Percentiles rank a stretch among this genome's conserved stretches.
These are phyloP conservation scores for Trifolium pratense DNA, from an alignment of 306 rosid genomes.

Conservation along the genomic window DNA sequence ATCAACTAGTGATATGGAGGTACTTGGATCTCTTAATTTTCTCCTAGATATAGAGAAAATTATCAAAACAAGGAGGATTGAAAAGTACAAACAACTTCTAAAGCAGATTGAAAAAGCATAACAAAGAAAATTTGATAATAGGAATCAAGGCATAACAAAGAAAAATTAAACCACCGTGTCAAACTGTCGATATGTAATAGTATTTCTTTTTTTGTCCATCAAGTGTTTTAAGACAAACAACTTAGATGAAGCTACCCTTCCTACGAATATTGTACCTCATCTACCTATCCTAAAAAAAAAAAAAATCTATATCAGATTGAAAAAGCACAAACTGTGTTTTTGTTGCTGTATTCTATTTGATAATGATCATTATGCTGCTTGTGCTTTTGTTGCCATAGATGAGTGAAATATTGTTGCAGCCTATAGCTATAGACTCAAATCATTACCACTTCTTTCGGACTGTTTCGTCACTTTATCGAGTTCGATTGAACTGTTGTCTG, in stretches of 20 bases:
- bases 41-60: too few species aligned
- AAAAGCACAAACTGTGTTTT: slow-evolving; percentile 1
- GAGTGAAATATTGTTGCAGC: slow-evolving; percentile 9
- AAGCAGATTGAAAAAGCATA: too few species aligned
- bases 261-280: neutral
- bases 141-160: neutral
- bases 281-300: neutral
- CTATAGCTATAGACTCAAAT: slow-evolving; percentile 26
- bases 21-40: too few species aligned
- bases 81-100: neutral
- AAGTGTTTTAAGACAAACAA: slow-evolving; percentile 18
- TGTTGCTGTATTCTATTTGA: slow-evolving; percentile 28
- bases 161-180: slow-evolving; percentile 5
- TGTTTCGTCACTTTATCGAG: slow-evolving; percentile 44
- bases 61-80: too few species aligned
- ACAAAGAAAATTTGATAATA: neutral
- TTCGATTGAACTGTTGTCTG: slow-evolving; percentile 32
- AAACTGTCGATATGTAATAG: neutral
- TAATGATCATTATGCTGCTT: slow-evolving; percentile 15
- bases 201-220: slow-evolving; percentile 26
- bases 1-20: too few species aligned
- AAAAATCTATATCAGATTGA: slow-evolving; percentile 32
- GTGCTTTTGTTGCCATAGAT: slow-evolving; percentile 12
- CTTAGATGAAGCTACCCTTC: slow-evolving; percentile 16
- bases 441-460: slow-evolving; percentile 42